Conservation (phyloP, 306 rosid species). For the Lablab purpureus region DNA sequence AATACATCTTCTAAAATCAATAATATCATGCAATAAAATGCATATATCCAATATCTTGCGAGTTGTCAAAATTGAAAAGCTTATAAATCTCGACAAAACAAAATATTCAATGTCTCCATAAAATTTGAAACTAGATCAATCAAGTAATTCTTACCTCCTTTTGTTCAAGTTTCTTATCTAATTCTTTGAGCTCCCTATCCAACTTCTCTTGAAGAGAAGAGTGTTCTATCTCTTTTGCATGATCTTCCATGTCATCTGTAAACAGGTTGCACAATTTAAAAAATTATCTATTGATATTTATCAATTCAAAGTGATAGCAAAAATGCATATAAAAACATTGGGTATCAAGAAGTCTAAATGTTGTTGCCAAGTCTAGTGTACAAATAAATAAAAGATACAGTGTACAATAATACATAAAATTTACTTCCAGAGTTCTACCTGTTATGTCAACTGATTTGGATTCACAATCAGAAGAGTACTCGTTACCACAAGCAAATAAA, state of each 20-base stretch:
- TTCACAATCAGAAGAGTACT: slow-evolving; percentile 70
- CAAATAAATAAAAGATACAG: slow-evolving; percentile 24
- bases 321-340: background rate
- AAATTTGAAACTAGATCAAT: slow-evolving; percentile 34
- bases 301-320: slow-evolving; percentile 2
- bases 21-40: background rate
- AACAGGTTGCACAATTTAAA: slow-evolving; percentile 10
- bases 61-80: slow-evolving; percentile 15
- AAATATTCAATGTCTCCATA: background rate
- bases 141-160: slow-evolving; percentile 88
- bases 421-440: slow-evolving; percentile 55
- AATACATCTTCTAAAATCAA: slow-evolving; percentile 14
- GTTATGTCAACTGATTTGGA: slow-evolving; percentile 65
- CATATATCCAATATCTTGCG: background rate
- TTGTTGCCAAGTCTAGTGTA: background rate
- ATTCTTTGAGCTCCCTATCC: slow-evolving; percentile 87
- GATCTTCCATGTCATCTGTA: slow-evolving; percentile 73
- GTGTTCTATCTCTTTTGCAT: slow-evolving; percentile 89
- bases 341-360: background rate
- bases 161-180: slow-evolving; percentile 92
- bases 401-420: background rate
- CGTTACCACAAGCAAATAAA: slow-evolving; percentile 65
- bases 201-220: slow-evolving; percentile 90
- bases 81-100: background rate
- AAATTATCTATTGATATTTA: background rate